Evolutionary conservation across 805 yeast species (phyloP).

Genomic region (Saturnispora saitoi): DNA sequence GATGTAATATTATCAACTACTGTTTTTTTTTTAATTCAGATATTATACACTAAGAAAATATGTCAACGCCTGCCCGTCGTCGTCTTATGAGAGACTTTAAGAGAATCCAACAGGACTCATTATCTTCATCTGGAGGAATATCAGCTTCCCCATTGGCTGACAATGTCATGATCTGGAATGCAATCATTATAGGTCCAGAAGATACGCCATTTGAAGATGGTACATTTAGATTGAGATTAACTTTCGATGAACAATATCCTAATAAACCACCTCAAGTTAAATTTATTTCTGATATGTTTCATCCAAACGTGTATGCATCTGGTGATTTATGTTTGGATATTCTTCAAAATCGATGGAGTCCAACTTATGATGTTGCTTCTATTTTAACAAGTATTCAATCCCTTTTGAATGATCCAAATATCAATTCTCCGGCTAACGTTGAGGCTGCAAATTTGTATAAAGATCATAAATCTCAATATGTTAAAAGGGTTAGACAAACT

Average conservation of each 20-base stretch:
- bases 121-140: slow-evolving; percentile 72
- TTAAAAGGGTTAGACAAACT: slow-evolving; percentile 85
- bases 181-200: slow-evolving; percentile 94
- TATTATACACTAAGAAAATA: slow-evolving; percentile 22
- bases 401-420: slow-evolving; percentile 90
- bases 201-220: slow-evolving; percentile 99
- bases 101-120: slow-evolving; percentile 94
- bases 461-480: slow-evolving; percentile 90
- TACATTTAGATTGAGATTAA: slow-evolving; percentile 76
- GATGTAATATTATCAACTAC: background rate
- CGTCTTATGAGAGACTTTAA: slow-evolving; percentile 97
- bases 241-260: slow-evolving; percentile 95
- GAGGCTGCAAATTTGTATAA: slow-evolving; percentile 94
- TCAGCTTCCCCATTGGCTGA: slow-evolving; percentile 96
- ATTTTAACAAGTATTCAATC: slow-evolving; percentile 90
- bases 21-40: background rate
- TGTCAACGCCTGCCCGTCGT: slow-evolving; percentile 99
- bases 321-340: slow-evolving; percentile 96
- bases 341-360: slow-evolving; percentile 95
- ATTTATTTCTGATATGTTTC: slow-evolving; percentile 91
- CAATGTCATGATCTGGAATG: slow-evolving; percentile 97
- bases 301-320: slow-evolving; percentile 91
- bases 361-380: slow-evolving; percentile 95
- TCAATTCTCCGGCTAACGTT: slow-evolving; percentile 93
- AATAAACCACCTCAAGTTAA: slow-evolving; percentile 93